Percentiles rank a stretch among this genome's conserved stretches.
Evolutionary conservation across 192 early-diverging fungal genomes (phyloP).

Genomic region (Gonapodya prolifera): DNA sequence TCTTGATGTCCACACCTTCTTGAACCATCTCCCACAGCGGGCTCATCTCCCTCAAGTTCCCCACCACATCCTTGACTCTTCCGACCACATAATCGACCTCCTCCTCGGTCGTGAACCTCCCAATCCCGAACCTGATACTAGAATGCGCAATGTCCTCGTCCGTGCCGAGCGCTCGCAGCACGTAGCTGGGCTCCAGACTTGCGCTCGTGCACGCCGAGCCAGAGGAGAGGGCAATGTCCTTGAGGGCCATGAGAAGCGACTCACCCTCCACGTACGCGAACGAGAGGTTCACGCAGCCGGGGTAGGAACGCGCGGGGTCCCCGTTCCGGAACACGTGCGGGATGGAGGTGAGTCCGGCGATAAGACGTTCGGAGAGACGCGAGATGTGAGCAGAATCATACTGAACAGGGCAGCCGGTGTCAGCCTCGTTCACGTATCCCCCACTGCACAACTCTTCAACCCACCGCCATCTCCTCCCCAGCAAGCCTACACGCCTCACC

Average conservation of each 20-base stretch:
- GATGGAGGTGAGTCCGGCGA: conserved; percentile 68
- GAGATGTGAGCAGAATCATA: conserved; percentile 66
- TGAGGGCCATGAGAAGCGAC: conserved; percentile 93
- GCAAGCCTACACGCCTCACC: conserved; percentile 77
- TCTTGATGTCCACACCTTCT: conserved; percentile 83
- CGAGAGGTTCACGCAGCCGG: conserved; percentile 90
- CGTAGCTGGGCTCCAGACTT: conserved; percentile 89
- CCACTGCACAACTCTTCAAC: conserved; percentile 9
- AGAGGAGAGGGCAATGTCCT: conserved; percentile 90
- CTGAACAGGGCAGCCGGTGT: conserved; percentile 18
- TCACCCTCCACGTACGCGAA: conserved; percentile 97
- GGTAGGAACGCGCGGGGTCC: conserved; percentile 60
- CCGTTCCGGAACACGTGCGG: conserved; percentile 82
- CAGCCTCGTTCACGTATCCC: neutral
- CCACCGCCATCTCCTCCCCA: conserved; percentile 65
- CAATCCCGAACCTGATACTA: conserved; percentile 91
- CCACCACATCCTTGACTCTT: conserved; percentile 68
- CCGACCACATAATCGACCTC: conserved; percentile 86
- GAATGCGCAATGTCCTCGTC: conserved; percentile 95
- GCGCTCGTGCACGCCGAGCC: conserved; percentile 94
- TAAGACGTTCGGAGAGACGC: conserved; percentile 59
- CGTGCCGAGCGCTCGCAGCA: conserved; percentile 89
- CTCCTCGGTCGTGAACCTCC: conserved; percentile 87
- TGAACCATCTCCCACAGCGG: conserved; percentile 98
- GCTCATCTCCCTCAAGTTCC: conserved; percentile 83